Base-by-base conservation (phyloP, 768 basidiomycete genomes). In the Suillus discolor region DNA sequence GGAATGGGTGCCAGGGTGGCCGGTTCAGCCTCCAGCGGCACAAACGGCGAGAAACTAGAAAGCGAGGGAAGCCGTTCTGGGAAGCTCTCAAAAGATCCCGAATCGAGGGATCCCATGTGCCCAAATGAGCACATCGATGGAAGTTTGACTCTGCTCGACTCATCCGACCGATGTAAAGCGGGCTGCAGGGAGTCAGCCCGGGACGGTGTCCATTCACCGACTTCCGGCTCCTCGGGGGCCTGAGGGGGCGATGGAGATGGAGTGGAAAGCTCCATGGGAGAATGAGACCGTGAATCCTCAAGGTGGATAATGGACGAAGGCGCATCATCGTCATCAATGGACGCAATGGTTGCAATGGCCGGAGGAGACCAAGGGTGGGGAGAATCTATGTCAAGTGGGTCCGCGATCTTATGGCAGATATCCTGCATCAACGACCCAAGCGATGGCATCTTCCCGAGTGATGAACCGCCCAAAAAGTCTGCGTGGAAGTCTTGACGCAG, bases 251-350 rank as follows among this genome's bases (percentile, higher is more conserved):
- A 68, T 18, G 79, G 75, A 1, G 80, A 77, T 4, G 82, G 81
- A 28, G 80, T 82, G 15, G 78, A 78, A 5, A 85, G 73, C 23
- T 83, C 83, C 79, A 86, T 84, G 0, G 84, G 83, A 7, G 85
- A 83, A 53, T 76, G 77, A 31, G 83, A 82, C 47, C 79, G 77
- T 2, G 80, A 81, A 39, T 67, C 67, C 16, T 41, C 41, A 7
- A 28, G 18, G 39, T 42, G 59, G 41, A 42, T 25, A 8, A n/a
- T n/a, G 44, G 72, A 57, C 39, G 63, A 68, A 31, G 70, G 62
- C 5, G 11, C 59, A 60, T 60, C 41, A 28, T 42, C 59, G 2
- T 60, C 59, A 15, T 71, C 67, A n/a, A 62, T 47, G 63, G 65
- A 20, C 49, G 68, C 63, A 49, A 72, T 13, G 63, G 61, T 44